Evolutionary conservation across 495 filamentous ascomycete species (phyloP).

Genomic region (Entonaema liquescens): DNA sequence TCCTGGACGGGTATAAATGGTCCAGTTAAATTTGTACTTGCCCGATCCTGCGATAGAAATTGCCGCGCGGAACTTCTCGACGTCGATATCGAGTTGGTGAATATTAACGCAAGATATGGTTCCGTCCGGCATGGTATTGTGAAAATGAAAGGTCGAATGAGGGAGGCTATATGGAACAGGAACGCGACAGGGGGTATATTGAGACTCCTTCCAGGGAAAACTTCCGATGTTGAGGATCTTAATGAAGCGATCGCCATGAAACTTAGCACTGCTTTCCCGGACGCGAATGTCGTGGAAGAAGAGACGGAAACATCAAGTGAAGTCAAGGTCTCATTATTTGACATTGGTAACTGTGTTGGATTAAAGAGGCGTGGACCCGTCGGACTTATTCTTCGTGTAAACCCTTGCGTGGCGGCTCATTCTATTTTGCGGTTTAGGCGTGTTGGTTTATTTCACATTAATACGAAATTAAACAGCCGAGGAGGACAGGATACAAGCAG

Average conservation of each 20-base stretch:
- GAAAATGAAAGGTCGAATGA: conserved; percentile 1
- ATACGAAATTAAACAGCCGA: neutral
- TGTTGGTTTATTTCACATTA: conserved; percentile 10
- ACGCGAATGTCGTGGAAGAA: conserved; percentile 2
- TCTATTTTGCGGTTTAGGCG: conserved; percentile 1
- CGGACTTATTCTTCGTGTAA: conserved; percentile 3
- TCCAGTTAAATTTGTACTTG: neutral
- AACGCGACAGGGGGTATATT: neutral
- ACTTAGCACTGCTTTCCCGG: neutral
- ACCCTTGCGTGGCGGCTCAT: neutral
- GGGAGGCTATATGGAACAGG: conserved; percentile 1
- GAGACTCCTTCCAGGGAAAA: neutral
- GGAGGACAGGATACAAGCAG: neutral
- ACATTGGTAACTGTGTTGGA: conserved; percentile 4
- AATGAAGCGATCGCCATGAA: neutral
- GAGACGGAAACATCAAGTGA: neutral
- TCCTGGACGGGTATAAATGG: conserved; percentile 11
- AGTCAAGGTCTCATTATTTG: conserved; percentile 8
- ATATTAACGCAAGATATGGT: conserved; percentile 2
- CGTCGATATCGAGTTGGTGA: conserved; percentile 1
- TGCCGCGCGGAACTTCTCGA: conserved; percentile 2
- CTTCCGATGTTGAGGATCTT: neutral
- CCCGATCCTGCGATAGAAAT: neutral
- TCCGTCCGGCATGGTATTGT: neutral
- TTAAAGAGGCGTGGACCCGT: conserved; percentile 1